Percentiles rank a stretch among this genome's conserved stretches.
phyloP scores from a whole-genome alignment of 805 yeast genomes.

The Helenozyma baotianmanensis region DNA sequence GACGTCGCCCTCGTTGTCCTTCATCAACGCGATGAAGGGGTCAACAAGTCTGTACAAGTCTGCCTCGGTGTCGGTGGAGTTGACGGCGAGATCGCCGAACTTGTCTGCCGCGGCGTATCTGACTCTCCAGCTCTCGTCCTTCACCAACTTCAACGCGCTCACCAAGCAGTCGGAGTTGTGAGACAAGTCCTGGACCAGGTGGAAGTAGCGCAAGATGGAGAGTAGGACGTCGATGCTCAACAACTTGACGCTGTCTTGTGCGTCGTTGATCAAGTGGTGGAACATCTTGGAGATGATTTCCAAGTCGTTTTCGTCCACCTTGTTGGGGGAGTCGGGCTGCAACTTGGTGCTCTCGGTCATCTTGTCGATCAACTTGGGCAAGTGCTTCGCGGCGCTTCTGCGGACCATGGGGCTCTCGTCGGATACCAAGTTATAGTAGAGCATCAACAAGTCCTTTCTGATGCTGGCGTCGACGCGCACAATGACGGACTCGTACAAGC shows the following conservation, averaged over 20 bases:
- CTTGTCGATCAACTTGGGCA: constrained; percentile 69
- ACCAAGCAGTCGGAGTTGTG: constrained; percentile 61
- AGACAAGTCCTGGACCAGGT: constrained; percentile 49
- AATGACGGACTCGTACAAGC: constrained; percentile 70
- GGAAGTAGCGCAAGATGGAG: constrained; percentile 69
- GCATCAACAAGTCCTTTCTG: constrained; percentile 58
- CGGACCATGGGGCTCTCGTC: constrained; percentile 99
- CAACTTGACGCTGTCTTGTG: constrained; percentile 92
- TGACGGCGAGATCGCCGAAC: constrained; percentile 66
- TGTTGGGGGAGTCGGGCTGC: constrained; percentile 25
- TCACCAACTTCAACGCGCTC: constrained; percentile 65
- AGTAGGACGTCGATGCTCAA: constrained; percentile 84
- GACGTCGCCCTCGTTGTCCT: constrained; percentile 92
- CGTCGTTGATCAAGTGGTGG: constrained; percentile 70
- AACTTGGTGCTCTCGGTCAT: constrained; percentile 40
- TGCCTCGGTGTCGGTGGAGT: constrained; percentile 53
- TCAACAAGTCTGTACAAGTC: constrained; percentile 59
- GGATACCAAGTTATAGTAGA: constrained; percentile 65
- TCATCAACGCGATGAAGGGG: constrained; percentile 72
- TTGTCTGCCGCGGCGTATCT: constrained; percentile 97
- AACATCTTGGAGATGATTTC: constrained; percentile 79
- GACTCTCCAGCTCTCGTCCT: constrained; percentile 96
- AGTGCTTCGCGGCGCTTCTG: constrained; percentile 83
- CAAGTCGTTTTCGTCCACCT: constrained; percentile 61
- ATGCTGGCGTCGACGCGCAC: constrained; percentile 50